Conservation (phyloP, 495 filamentous ascomycete genomes). For the Penicillium daleae region DNA sequence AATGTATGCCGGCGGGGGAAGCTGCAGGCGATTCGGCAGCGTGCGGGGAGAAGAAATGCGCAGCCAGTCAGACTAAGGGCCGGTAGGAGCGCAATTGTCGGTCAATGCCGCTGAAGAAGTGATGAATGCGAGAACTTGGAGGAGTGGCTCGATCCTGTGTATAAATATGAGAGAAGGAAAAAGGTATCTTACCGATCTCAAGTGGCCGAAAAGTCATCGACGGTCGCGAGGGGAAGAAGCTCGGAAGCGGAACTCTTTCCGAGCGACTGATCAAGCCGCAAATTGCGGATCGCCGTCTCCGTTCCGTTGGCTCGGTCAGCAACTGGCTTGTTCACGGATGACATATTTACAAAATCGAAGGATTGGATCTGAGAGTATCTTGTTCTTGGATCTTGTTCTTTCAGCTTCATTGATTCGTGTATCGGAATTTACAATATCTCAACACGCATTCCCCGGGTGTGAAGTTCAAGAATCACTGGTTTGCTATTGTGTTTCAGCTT, state of each 20-base stretch:
- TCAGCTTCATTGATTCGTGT: too few species aligned
- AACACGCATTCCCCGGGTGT: too few species aligned
- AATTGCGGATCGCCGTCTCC: background rate
- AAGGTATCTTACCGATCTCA: background rate
- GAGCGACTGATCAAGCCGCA: background rate
- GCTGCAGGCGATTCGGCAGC: background rate
- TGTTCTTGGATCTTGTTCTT: too few species aligned
- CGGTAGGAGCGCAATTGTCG: background rate
- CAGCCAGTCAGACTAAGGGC: background rate
- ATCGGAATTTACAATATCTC: too few species aligned
- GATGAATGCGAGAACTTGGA: background rate
- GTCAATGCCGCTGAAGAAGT: background rate
- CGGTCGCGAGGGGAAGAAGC: background rate
- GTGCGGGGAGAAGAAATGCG: background rate
- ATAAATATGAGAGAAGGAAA: background rate
- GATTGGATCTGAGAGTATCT: too few species aligned
- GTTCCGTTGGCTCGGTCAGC: background rate
- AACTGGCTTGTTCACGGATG: too few species aligned
- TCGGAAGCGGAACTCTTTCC: conserved; percentile 10
- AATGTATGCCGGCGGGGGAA: conserved; percentile 3
- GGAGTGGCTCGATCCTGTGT: background rate
- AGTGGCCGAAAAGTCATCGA: background rate
- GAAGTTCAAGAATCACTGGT: too few species aligned
- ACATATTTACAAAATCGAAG: too few species aligned
- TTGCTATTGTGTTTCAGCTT: too few species aligned